Conservation (phyloP, 768 basidiomycete species). For the Suillus subalutaceus region DNA sequence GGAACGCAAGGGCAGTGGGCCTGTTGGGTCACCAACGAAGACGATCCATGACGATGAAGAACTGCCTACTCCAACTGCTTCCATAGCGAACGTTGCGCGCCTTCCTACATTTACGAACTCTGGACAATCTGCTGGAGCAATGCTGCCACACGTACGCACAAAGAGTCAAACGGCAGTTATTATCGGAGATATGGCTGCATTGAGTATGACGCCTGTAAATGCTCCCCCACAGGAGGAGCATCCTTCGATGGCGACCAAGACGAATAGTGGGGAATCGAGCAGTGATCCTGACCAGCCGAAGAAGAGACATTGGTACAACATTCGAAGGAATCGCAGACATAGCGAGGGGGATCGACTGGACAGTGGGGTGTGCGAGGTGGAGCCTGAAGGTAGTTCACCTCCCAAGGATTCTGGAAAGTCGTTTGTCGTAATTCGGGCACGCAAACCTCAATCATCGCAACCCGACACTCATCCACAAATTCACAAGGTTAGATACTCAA, state of each 20-base stretch:
- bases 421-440: conserved; percentile 73
- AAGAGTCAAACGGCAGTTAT: conserved; percentile 86
- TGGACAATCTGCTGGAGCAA: conserved; percentile 60
- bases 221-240: conserved; percentile 21
- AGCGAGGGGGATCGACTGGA: conserved; percentile 53
- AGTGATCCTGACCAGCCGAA: conserved; percentile 51
- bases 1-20: conserved; percentile 41
- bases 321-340: conserved; percentile 60
- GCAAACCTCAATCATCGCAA: conserved; percentile 40
- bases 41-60: conserved; percentile 41
- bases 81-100: conserved; percentile 48
- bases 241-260: conserved; percentile 21
- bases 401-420: conserved; percentile 49
- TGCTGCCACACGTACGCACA: conserved; percentile 71
- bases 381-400: conserved; percentile 34
- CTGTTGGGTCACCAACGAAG: conserved; percentile 22
- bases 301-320: conserved; percentile 73
- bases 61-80: conserved; percentile 54
- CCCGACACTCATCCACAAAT: conserved; percentile 22
- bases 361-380: conserved; percentile 22
- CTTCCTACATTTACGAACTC: conserved; percentile 36
- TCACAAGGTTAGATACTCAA: conserved; percentile 30
- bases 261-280: conserved; percentile 22
- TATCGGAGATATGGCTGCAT: conserved; percentile 53
- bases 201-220: conserved; percentile 21